A percentile compares a stretch with the other conserved stretches of the same genome.
phyloP scores from a whole-genome alignment of 345 rosid species.

The Balakata baccata region DNA sequence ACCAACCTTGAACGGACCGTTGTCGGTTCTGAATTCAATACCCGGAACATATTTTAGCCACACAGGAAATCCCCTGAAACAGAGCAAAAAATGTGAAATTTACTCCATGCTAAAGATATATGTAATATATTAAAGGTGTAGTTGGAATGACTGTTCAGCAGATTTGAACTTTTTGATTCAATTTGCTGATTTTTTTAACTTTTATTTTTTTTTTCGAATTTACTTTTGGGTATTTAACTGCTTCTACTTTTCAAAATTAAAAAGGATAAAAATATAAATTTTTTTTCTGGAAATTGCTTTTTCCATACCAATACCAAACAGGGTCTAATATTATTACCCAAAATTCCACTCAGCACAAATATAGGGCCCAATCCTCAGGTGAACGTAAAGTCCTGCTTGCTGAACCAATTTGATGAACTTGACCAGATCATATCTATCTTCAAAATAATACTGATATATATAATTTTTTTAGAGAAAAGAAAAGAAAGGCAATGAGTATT shows the following conservation, averaged over 20 bases:
- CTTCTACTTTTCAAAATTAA: too few relatives aligned
- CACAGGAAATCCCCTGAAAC: conserved; percentile 32
- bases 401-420: conserved; percentile 35
- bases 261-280: too few relatives aligned
- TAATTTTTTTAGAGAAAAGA: not conserved
- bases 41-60: conserved; percentile 37
- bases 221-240: too few relatives aligned
- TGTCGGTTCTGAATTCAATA: conserved; percentile 31
- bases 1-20: conserved; percentile 29
- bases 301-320: too few relatives aligned
- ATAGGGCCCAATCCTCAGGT: conserved; percentile 35
- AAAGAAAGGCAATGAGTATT: not conserved
- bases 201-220: too few relatives aligned
- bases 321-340: conserved; percentile 24
- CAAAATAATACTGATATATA: conserved; percentile 28
- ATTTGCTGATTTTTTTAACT: too few relatives aligned
- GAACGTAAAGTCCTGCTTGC: conserved; percentile 35
- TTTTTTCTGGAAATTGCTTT: too few relatives aligned
- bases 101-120: not conserved
- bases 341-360: conserved; percentile 39
- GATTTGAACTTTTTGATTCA: too few relatives aligned
- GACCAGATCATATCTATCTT: conserved; percentile 34
- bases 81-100: not conserved
- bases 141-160: too few relatives aligned
- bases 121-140: too few relatives aligned